phyloP scores from a whole-genome alignment of 1,284 basidiomycete species.

The Tilletia indica region DNA sequence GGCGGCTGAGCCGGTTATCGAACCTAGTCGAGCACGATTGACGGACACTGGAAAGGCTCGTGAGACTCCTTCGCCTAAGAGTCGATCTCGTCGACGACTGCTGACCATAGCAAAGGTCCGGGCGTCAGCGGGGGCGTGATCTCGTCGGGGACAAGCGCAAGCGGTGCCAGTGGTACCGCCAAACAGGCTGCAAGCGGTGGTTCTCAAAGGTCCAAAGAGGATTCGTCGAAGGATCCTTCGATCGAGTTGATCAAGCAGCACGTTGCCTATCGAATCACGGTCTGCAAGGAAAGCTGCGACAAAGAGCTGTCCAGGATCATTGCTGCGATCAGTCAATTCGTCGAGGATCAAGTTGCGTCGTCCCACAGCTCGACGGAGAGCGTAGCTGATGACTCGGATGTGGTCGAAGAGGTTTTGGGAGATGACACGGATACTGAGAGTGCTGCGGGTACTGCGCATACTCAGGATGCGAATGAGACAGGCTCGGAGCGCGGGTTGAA shows the following conservation, averaged over 20 bases:
- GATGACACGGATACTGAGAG: slow-evolving; percentile 34
- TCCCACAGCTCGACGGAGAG: slow-evolving; percentile 61
- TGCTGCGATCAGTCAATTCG: slow-evolving; percentile 86
- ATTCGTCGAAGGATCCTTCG: slow-evolving; percentile 42
- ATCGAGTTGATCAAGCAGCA: slow-evolving; percentile 78
- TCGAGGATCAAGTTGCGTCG: slow-evolving; percentile 80
- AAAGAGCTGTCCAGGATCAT: slow-evolving; percentile 88
- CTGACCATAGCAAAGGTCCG: not conserved
- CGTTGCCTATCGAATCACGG: slow-evolving; percentile 85
- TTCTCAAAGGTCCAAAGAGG: not conserved
- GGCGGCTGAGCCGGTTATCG: not conserved
- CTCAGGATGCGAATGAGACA: slow-evolving; percentile 25
- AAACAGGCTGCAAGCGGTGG: not conserved
- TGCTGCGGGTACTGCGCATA: slow-evolving; percentile 26
- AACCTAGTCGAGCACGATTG: not conserved
- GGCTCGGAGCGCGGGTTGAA: slow-evolving; percentile 29
- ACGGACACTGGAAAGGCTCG: not conserved
- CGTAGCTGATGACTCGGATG: slow-evolving; percentile 66
- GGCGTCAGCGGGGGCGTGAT: not conserved
- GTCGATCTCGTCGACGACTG: slow-evolving; percentile 1
- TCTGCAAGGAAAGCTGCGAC: slow-evolving; percentile 93
- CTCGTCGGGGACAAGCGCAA: not conserved
- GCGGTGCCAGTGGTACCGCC: not conserved
- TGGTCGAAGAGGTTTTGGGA: slow-evolving; percentile 63
- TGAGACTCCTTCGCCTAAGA: slow-evolving; percentile 9